Base-by-base conservation (phyloP, 2,329 filamentous ascomycete species). In the Xylariomycetidae sp. region DNA sequence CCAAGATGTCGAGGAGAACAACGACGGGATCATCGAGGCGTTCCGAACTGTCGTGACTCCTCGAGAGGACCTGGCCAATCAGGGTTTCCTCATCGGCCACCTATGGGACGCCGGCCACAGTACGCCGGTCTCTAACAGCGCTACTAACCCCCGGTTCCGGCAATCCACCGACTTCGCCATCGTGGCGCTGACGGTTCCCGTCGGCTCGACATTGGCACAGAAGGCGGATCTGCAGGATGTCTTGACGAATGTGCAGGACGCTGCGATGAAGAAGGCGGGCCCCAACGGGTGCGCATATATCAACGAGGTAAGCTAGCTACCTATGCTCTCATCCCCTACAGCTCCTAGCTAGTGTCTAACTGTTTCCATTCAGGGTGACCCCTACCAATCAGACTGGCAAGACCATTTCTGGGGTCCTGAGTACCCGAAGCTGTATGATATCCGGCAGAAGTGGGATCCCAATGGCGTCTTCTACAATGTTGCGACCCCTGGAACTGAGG, bases 261-360 rank as follows among this genome's bases (percentile, higher is more conserved):
- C 37, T 4, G 57, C 52, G 3, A 50, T 70, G 30, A 50, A 56
- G 23, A 48, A 57, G 6, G 65, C 50, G 15, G 62, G 51, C 27
- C 61, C 53, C 27, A 53, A 55, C 16, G 61, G 61, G 2, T 59
- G 62, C 15, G 58, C 62, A 6, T 71, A 72, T 42, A 45, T 69
- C 37, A 71, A 68, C 40, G 69, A 70, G 55, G 56, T 56, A 38
- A 34, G 42, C 27, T n/a, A n/a, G n/a, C n/a, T n/a, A n/a, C n/a
- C n/a, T n/a, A n/a, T n/a, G n/a, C n/a, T n/a, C n/a, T n/a, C n/a
- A n/a, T n/a, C n/a, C n/a, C n/a, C n/a, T n/a, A n/a, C n/a, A n/a
- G n/a, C n/a, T n/a, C n/a, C n/a, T n/a, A n/a, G n/a, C n/a, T n/a
- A n/a, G n/a, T n/a, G n/a, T 23, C 38, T 48, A n/a, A 44, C 25